These are phyloP conservation scores for Pleomassaria siparia DNA, from an alignment of 2,329 filamentous ascomycete genomes.

Conservation along the genomic window DNA sequence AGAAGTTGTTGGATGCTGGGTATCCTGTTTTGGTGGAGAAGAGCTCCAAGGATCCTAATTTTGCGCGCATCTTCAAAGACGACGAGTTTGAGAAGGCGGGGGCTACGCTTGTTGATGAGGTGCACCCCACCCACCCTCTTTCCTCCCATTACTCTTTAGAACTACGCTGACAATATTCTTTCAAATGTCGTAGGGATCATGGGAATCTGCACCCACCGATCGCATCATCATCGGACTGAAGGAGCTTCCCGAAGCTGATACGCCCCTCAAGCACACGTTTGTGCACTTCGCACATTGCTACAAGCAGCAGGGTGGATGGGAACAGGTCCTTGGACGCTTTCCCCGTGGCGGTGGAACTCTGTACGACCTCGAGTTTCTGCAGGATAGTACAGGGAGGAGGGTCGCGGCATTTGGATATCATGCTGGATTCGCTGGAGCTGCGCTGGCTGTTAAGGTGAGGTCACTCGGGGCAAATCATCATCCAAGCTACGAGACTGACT, in stretches of 20 bases:
- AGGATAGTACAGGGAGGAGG: conserved; percentile 68
- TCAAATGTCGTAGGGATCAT: no score
- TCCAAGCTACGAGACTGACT: background rate
- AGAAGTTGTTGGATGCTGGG: conserved; percentile 45
- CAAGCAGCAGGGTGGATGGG: conserved; percentile 60
- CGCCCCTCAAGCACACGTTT: conserved; percentile 43
- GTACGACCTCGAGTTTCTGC: conserved; percentile 84
- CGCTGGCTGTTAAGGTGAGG: conserved; percentile 45
- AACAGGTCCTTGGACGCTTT: conserved; percentile 77
- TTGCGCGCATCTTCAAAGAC: conserved; percentile 46
- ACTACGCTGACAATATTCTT: no score
- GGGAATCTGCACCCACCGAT: conserved; percentile 41
- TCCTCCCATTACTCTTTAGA: no score
- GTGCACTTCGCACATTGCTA: conserved; percentile 48
- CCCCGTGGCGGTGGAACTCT: conserved; percentile 74
- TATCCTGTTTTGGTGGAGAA: conserved; percentile 45
- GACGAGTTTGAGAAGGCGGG: conserved; percentile 43
- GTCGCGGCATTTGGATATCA: conserved; percentile 69
- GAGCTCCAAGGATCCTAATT: conserved; percentile 40
- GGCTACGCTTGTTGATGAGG: conserved; percentile 41
- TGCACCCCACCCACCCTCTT: no score
- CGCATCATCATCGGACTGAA: conserved; percentile 47
- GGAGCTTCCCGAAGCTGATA: conserved; percentile 44
- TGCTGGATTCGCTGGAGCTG: conserved; percentile 50
- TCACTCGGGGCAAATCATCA: background rate